Base-by-base conservation (phyloP, 2,329 filamentous ascomycete species). In the Pseudocercospora fuligena region DNA sequence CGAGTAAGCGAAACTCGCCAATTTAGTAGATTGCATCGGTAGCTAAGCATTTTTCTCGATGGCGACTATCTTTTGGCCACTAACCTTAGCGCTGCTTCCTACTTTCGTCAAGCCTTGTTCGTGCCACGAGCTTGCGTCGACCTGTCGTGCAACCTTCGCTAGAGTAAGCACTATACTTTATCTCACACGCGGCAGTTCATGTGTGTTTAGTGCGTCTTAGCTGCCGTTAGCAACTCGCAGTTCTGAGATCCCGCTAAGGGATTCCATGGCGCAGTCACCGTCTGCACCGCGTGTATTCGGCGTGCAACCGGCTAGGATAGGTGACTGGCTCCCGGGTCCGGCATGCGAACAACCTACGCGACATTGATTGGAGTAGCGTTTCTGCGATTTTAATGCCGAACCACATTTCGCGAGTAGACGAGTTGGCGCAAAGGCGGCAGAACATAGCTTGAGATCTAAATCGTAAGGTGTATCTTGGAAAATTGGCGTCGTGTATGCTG, bases 311-410 rank as follows among this genome's bases (percentile, higher is more conserved):
- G 56, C 27, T 21, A 29, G 46, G 5, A 46, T 23, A 19, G 3
- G 27, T 47, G 54, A 57, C 53, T 66, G 66, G 64, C 51, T 61
- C 59, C 33, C 56, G 67, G 65, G 60, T 46, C 46, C 58, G 59
- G 51, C 33, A 64, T 23, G 62, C 56, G 31, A 40, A 56, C 49
- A 12, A 46, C 49, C 25, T 65, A 58, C 58, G 43, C 59, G 49
- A 23, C 49, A 61, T 47, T 66, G 40, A 60, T 63, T 59, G 64
- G 64, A 29, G 54, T 33, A 36, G 19, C 23, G 31, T 29, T 49
- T 11, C 54, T 54, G 53, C 59, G 40, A 60, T 54, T 64, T 61
- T 60, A 63, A 62, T 69, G 63, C 65, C 67, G 65, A 67, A 60
- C 65, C 65, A 64, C 16, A 54, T 27, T 60, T 64, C 58, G 21